Percentiles rank a stretch among this genome's conserved stretches.
Evolutionary conservation across 345 rosid genomes (phyloP).

Genomic region (Gossypium sturtianum): DNA sequence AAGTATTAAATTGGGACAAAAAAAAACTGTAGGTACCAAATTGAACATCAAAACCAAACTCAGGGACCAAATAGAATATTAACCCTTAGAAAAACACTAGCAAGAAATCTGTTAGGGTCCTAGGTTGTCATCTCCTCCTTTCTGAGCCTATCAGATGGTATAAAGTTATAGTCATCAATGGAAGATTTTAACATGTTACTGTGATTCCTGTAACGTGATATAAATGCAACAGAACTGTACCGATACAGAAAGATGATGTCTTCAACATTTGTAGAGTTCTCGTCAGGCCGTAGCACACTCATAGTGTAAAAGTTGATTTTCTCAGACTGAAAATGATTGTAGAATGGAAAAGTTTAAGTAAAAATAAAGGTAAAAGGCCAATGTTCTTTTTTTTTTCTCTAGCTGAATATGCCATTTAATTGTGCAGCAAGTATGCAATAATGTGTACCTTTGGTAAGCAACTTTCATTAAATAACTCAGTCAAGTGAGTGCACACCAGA

Average conservation of each 20-base stretch:
- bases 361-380: background rate
- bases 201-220: background rate
- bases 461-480: slow-evolving; percentile 63
- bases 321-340: slow-evolving; percentile 48
- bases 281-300: slow-evolving; percentile 82
- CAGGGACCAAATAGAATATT: too few relatives aligned
- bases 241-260: slow-evolving; percentile 84
- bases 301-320: slow-evolving; percentile 76
- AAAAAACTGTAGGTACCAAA: too few relatives aligned
- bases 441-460: slow-evolving; percentile 63
- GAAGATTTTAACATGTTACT: background rate
- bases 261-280: slow-evolving; percentile 44
- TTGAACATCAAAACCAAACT: too few relatives aligned
- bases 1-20: too few relatives aligned
- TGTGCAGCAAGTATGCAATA: slow-evolving; percentile 9
- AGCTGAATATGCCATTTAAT: background rate
- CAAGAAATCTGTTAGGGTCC: background rate
- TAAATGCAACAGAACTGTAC: slow-evolving; percentile 30
- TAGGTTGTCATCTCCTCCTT: background rate
- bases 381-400: background rate
- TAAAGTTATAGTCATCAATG: background rate
- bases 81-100: background rate
- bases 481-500: slow-evolving; percentile 86
- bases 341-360: background rate
- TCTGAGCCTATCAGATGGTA: background rate